Base-by-base conservation (phyloP, 257 asterid species). In the Ilex asprella region DNA sequence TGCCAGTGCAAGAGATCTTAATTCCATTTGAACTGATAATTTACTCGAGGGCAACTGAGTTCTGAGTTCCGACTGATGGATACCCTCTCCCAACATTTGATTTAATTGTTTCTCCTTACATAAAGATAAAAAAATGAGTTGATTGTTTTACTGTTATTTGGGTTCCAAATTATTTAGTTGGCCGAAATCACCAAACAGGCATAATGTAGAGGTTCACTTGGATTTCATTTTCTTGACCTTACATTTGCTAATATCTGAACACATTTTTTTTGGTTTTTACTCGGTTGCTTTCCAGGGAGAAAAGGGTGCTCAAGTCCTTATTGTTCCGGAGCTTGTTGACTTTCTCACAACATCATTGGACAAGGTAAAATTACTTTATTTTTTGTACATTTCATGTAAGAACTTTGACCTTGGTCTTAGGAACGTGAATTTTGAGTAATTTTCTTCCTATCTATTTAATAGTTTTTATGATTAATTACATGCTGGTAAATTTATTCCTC, bases 321-420 rank as follows among this genome's bases (percentile, higher is more conserved):
- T 89, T 74, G 96, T 85, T 78, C 96, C 97, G 2, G 99, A 93
- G 70, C 91, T 89, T 43, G 87, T 85, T 55, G 95, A 89, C 81
- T 87, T 87, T 75, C 79, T 93, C 44, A 60, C 60, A 53, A 77
- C 91, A 44, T 67, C 96, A 49, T 57, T 93, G 82, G 87, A 78
- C 78, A 93, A 89, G 99, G 99, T 92, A 73, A 12, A 56, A 6
- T 4, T 27, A 13, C 52, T 61, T 46, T 14, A 46, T 46, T 10
- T 2, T 10, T 2, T 14, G 13, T 14, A 2, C 4, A 7, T 14
- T 14, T 3, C 52, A 46, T 2, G 4, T 12, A 46, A 46, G n/a
- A 3, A 10, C 13, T 10, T 4, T 10, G 3, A 6, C 52, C 12
- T 46, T 46, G 15, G 13, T 5, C 27, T 61, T 6, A 16, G 6